These are phyloP conservation scores for Pythium grandisporangium DNA, from an alignment of 352 stramenopile species.

Conservation along the genomic window DNA sequence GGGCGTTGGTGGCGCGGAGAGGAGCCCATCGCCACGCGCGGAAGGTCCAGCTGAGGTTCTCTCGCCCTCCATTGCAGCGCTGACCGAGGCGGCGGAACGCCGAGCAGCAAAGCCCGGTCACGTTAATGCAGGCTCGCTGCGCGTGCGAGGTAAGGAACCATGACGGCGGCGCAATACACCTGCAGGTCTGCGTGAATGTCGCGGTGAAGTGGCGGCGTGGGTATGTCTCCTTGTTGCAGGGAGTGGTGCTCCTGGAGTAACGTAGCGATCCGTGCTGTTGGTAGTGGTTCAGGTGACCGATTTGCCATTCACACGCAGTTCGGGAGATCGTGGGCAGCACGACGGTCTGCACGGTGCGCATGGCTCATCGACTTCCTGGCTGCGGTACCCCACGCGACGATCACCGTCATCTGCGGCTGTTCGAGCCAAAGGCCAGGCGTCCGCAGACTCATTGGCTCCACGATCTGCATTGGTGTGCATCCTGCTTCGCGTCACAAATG, in stretches of 20 bases:
- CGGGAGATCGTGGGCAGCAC: no score
- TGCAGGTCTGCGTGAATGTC: no score
- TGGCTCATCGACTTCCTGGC: not conserved
- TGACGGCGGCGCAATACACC: not conserved
- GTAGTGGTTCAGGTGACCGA: constrained; percentile 45
- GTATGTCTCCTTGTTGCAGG: no score
- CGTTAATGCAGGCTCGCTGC: constrained; percentile 31
- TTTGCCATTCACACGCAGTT: no score
- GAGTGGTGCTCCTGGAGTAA: no score
- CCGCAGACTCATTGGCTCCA: no score
- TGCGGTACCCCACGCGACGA: not conserved
- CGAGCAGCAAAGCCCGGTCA: constrained; percentile 33
- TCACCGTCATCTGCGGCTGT: not conserved
- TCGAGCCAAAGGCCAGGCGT: not conserved
- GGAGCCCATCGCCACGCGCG: no score
- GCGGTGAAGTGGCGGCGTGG: no score
- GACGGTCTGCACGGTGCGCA: not conserved
- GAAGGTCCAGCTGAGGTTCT: no score
- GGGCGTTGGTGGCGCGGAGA: no score
- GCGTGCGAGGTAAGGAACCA: constrained; percentile 33
- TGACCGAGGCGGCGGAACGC: constrained; percentile 40
- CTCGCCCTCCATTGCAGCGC: constrained; percentile 35
- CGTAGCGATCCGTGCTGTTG: not conserved
- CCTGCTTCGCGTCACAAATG: constrained; percentile 23
- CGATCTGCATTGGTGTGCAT: constrained; percentile 42